These are phyloP conservation scores for Ophiorrhiza pumila DNA, from an alignment of 257 asterid species.

Conservation along the genomic window DNA sequence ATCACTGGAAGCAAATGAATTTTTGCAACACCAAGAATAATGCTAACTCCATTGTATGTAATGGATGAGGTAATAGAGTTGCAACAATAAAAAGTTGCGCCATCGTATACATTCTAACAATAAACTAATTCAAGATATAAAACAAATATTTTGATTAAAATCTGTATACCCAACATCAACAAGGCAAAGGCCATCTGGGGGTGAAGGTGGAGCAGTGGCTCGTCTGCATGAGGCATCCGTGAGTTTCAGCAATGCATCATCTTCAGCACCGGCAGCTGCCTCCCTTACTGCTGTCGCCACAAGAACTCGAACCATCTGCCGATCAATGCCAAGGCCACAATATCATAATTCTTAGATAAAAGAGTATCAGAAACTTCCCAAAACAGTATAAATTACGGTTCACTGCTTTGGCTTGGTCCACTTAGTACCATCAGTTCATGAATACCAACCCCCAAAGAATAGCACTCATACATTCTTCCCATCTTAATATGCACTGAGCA, in stretches of 20 bases:
- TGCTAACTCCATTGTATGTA: no score
- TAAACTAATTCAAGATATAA: constrained; percentile 41
- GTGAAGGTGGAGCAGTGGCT: constrained; percentile 98
- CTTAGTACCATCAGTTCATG: background rate
- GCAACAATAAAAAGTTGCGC: no score
- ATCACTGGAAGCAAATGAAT: no score
- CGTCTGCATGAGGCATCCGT: constrained; percentile 94
- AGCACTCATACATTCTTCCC: no score
- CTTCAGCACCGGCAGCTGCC: constrained; percentile 95
- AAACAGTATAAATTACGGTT: constrained; percentile 7
- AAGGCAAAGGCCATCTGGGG: constrained; percentile 94
- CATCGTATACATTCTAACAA: no score
- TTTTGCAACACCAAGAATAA: no score
- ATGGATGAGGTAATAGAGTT: no score
- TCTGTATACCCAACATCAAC: constrained; percentile 80
- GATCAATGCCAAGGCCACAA: constrained; percentile 11
- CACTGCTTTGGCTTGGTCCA: no score
- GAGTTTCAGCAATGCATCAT: constrained; percentile 68
- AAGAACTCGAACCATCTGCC: constrained; percentile 93
- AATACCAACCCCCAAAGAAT: background rate
- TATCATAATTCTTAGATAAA: background rate
- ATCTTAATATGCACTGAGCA: background rate
- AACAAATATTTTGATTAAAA: constrained; percentile 48
- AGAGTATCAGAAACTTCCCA: background rate
- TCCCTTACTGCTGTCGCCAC: constrained; percentile 91